These are phyloP conservation scores for Tinospora cordifolia DNA, from an alignment of 164 flowering plant species.

Conservation along the genomic window DNA sequence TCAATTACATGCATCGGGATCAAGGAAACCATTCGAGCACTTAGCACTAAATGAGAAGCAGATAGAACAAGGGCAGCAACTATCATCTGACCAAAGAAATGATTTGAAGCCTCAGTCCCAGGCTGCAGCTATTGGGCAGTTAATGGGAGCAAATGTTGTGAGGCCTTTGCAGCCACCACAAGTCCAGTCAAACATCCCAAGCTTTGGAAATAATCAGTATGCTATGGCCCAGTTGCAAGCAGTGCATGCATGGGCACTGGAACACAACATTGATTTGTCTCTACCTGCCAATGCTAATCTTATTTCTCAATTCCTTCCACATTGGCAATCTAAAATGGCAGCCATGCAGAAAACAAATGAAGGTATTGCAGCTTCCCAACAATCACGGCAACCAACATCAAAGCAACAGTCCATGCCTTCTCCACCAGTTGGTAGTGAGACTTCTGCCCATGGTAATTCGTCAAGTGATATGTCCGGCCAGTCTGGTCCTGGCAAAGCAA, in stretches of 20 bases:
- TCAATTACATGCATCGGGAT: slow-evolving; percentile 58
- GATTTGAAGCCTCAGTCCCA: slow-evolving; percentile 43
- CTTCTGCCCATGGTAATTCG: slow-evolving; percentile 60
- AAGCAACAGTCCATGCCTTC: slow-evolving; percentile 58
- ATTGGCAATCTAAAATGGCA: slow-evolving; percentile 66
- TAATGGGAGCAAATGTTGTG: slow-evolving; percentile 29
- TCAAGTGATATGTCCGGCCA: slow-evolving; percentile 72
- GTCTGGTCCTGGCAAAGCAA: slow-evolving; percentile 51
- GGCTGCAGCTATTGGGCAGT: slow-evolving; percentile 37
- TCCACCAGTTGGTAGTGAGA: slow-evolving; percentile 51
- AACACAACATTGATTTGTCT: slow-evolving; percentile 78
- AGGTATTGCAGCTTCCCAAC: slow-evolving; percentile 33
- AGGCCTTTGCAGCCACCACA: slow-evolving; percentile 56
- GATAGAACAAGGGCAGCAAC: slow-evolving; percentile 46
- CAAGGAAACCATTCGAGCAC: slow-evolving; percentile 57
- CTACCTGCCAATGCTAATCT: slow-evolving; percentile 69
- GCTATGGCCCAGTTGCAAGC: slow-evolving; percentile 77
- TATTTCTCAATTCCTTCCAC: slow-evolving; percentile 67
- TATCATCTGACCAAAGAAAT: slow-evolving; percentile 37
- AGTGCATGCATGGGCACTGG: slow-evolving; percentile 80
- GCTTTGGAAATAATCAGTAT: slow-evolving; percentile 44
- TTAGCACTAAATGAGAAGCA: slow-evolving; percentile 50
- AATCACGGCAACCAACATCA: slow-evolving; percentile 33
- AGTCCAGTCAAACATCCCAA: slow-evolving; percentile 43
- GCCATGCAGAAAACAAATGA: slow-evolving; percentile 66